Conservation (phyloP, 108 stramenopile species). For the Epithemia pelagica region DNA sequence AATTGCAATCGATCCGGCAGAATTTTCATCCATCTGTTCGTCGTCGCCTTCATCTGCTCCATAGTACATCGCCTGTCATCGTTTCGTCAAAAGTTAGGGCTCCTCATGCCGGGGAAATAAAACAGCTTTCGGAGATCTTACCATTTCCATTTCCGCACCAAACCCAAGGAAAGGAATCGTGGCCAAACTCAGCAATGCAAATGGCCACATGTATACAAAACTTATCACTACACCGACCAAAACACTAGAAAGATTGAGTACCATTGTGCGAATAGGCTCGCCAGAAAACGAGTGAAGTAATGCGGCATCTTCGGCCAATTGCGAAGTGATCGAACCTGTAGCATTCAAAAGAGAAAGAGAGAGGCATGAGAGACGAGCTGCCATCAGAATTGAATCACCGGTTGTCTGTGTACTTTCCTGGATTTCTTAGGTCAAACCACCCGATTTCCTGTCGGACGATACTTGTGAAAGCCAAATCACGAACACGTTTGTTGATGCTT, state of each 20-base stretch:
- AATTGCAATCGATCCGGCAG: constrained; percentile 46
- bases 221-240: constrained; percentile 48
- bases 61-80: constrained; percentile 17
- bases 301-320: constrained; percentile 55
- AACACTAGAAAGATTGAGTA: constrained; percentile 39
- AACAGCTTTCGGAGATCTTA: constrained; percentile 9
- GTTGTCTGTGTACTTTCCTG: constrained; percentile 28
- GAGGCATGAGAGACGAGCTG: no score
- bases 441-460: constrained; percentile 45
- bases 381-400: no score
- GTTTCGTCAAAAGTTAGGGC: no score
- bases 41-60: constrained; percentile 37
- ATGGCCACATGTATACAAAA: constrained; percentile 24
- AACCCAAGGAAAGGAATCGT: constrained; percentile 41
- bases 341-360: no score
- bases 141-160: constrained; percentile 52
- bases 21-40: constrained; percentile 24
- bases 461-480: constrained; percentile 39
- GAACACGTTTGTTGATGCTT: constrained; percentile 56
- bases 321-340: constrained; percentile 35
- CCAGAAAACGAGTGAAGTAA: constrained; percentile 51
- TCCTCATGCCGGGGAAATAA: no score
- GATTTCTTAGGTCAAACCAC: constrained; percentile 36
- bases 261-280: constrained; percentile 47
- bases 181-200: constrained; percentile 27